Base-by-base conservation (phyloP, 768 basidiomycete genomes). In the Mycena maculata region DNA sequence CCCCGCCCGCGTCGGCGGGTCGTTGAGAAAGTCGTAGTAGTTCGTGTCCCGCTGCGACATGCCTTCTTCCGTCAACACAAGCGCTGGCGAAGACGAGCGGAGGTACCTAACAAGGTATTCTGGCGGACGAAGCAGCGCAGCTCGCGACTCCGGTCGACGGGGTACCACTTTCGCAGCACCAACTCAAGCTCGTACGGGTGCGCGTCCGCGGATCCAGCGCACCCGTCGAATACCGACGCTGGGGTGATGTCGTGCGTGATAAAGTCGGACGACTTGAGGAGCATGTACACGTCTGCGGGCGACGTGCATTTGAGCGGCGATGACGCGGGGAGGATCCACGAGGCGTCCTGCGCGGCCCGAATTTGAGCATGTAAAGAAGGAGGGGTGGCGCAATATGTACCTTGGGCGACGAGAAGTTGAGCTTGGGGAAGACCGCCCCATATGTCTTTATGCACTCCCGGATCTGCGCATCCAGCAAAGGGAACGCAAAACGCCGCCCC, bases 351-450 rank as follows among this genome's bases (percentile, higher is more conserved):
- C 2, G 13, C 22, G 4, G 39, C 47, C 27, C 45, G 38, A 15
- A 6, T 8, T 25, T 18, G 36, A 16, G 12, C 31, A 31, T 28
- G 49, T 4, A 22, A 10, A n/a, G 13, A 50, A 49, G 20, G 31
- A 52, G 27, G 4, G 20, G 31, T 20, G 9, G 4, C 38, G 64
- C 23, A n/a, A n/a, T n/a, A n/a, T n/a, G n/a, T 65, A 92, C 96
- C 82, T 91, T 92, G 16, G 96, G 96, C n/a, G 94, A 91, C 8
- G 95, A 94, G 80, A 96, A 98, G 74, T 98, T 98, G 60, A 99
- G 88, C 79, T 99, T 99, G 0, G 96, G 96, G 76, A 99, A 99
- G 30, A 97, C 91, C 8, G 91, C 91, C 3, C 88, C 92, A 76
- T 93, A 96, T 61, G 85, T 78, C 48, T 80, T 72, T n/a, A 98